Conservation (phyloP, 768 basidiomycete genomes). For the Trametes villosa region DNA sequence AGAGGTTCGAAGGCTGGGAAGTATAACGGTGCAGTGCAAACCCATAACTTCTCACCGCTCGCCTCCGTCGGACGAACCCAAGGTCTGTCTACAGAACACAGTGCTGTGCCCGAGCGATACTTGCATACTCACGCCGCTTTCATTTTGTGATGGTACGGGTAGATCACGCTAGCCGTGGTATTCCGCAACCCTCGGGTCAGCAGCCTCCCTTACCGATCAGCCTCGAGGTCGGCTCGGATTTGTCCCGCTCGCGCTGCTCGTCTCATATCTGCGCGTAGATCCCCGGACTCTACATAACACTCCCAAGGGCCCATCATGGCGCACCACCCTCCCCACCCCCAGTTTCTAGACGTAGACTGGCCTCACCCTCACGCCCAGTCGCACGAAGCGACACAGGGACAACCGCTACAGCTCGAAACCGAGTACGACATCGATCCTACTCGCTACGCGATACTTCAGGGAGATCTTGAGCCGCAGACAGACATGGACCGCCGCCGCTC, state of each 20-base stretch:
- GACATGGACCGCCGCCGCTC: conserved; percentile 6
- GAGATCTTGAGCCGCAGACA: conserved; percentile 9
- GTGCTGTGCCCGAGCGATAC: not conserved
- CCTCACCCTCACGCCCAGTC: conserved; percentile 6
- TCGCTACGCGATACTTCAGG: conserved; percentile 25
- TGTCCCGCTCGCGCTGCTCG: not conserved
- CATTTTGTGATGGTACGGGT: not conserved
- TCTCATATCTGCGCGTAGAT: conserved; percentile 1
- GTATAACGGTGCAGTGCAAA: not conserved
- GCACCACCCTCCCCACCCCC: conserved; percentile 24
- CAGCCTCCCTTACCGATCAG: not conserved
- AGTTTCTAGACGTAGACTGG: conserved; percentile 23
- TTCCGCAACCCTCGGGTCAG: not conserved
- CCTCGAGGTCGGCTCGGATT: conserved; percentile 4
- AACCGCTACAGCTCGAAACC: conserved; percentile 25
- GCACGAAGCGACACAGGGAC: conserved; percentile 11
- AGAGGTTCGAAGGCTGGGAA: too few species aligned
- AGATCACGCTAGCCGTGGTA: conserved; percentile 15
- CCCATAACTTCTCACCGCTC: not conserved
- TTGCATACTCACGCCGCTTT: not conserved
- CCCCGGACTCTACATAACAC: not conserved
- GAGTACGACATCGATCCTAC: conserved; percentile 30
- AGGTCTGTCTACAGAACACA: not conserved
- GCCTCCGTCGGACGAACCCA: not conserved
- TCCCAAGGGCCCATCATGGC: conserved; percentile 1